These are phyloP conservation scores for Coemansia guatemalensis DNA, from an alignment of 192 early-diverging fungal species.

Conservation along the genomic window DNA sequence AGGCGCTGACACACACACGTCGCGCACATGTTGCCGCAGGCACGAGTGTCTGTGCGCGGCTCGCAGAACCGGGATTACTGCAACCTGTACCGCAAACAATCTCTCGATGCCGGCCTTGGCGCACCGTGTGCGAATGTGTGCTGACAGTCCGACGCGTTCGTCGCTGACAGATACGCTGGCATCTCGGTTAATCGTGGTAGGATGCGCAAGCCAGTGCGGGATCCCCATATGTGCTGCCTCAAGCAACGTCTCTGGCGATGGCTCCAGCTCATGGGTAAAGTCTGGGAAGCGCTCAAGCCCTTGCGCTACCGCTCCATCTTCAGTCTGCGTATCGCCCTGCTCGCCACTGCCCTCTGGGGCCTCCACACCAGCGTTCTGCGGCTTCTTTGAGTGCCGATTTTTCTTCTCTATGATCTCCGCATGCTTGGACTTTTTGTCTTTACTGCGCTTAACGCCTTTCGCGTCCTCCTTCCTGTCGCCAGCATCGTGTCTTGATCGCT, in stretches of 20 bases:
- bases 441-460: neutral
- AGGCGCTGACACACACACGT: constrained; percentile 91
- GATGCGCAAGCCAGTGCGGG: constrained; percentile 86
- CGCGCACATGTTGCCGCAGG: constrained; percentile 75
- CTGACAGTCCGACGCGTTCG: constrained; percentile 61
- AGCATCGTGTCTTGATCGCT: neutral
- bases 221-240: constrained; percentile 66
- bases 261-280: constrained; percentile 36
- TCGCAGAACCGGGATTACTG: constrained; percentile 79
- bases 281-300: constrained; percentile 51
- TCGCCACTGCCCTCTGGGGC: neutral
- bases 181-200: constrained; percentile 67
- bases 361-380: neutral
- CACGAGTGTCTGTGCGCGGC: constrained; percentile 63
- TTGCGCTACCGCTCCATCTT: neutral
- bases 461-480: neutral
- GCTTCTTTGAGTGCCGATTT: neutral
- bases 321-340: neutral
- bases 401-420: neutral
- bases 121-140: constrained; percentile 61
- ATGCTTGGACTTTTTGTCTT: constrained; percentile 20
- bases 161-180: constrained; percentile 55
- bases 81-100: constrained; percentile 89
- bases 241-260: constrained; percentile 20
- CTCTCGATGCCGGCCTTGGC: constrained; percentile 62